phyloP scores from a whole-genome alignment of 2,329 filamentous ascomycete species.

The Meredithiella fracta region DNA sequence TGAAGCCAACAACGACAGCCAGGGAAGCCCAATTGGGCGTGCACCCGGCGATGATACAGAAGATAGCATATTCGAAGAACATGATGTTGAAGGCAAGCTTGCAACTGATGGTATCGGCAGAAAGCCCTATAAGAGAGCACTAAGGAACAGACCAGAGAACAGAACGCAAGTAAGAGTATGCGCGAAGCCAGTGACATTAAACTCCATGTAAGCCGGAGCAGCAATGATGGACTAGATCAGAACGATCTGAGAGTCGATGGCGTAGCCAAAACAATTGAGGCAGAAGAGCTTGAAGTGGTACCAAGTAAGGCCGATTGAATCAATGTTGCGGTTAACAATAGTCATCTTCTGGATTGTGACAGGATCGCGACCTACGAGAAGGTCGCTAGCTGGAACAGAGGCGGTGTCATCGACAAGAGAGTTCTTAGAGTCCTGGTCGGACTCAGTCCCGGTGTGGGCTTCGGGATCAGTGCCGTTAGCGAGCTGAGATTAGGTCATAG shows the following conservation, averaged over 20 bases:
- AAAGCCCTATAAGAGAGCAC: conserved; percentile 54
- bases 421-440: too few species aligned
- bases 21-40: conserved; percentile 50
- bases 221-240: conserved; percentile 48
- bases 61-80: conserved; percentile 32
- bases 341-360: conserved; percentile 51
- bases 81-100: conserved; percentile 51
- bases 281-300: conserved; percentile 45
- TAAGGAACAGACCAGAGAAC: conserved; percentile 38
- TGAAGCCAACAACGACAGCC: conserved; percentile 44
- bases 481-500: too few species aligned
- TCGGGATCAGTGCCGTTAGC: too few species aligned
- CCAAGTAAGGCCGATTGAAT: conserved; percentile 44
- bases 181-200: conserved; percentile 35
- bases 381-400: not conserved
- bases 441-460: too few species aligned
- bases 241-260: conserved; percentile 31
- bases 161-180: conserved; percentile 45
- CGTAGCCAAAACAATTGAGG: conserved; percentile 43
- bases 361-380: conserved; percentile 30
- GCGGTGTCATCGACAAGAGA: too few species aligned
- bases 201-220: conserved; percentile 40
- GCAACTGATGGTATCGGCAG: conserved; percentile 51
- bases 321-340: conserved; percentile 46
- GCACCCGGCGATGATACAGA: conserved; percentile 44